Evolutionary conservation across 2,329 filamentous ascomycete species (phyloP).

Genomic region (Colletotrichum shisoi): DNA sequence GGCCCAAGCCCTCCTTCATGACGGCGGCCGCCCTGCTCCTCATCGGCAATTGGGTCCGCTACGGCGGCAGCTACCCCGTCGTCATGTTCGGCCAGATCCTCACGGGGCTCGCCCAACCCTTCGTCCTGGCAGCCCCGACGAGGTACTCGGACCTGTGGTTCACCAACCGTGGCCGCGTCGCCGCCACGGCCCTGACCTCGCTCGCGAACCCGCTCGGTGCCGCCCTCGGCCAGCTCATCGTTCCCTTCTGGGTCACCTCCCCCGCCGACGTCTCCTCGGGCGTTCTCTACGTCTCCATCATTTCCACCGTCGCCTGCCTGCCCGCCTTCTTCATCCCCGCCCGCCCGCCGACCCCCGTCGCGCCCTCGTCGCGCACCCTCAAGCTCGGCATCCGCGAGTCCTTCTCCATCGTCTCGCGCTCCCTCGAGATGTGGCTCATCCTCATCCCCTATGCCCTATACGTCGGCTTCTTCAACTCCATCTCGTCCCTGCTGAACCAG

Average conservation of each 20-base stretch:
- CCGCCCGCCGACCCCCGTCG: slow-evolving; percentile 77
- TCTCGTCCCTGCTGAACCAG: slow-evolving; percentile 88
- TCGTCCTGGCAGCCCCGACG: slow-evolving; percentile 87
- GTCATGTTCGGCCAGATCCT: slow-evolving; percentile 93
- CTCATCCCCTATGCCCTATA: slow-evolving; percentile 83
- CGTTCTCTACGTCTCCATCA: slow-evolving; percentile 84
- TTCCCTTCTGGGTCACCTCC: slow-evolving; percentile 75
- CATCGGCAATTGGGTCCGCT: slow-evolving; percentile 90
- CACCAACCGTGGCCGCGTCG: slow-evolving; percentile 80
- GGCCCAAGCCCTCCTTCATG: slow-evolving; percentile 80
- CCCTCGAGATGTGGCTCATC: slow-evolving; percentile 80
- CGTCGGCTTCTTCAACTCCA: slow-evolving; percentile 92
- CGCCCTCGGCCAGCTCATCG: slow-evolving; percentile 85
- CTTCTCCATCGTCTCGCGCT: slow-evolving; percentile 62
- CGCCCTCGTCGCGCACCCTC: slow-evolving; percentile 68
- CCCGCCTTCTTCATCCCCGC: slow-evolving; percentile 84
- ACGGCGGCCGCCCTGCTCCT: slow-evolving; percentile 76
- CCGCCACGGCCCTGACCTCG: slow-evolving; percentile 84
- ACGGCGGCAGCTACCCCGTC: slow-evolving; percentile 76
- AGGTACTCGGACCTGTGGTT: slow-evolving; percentile 96
- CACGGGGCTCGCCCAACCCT: slow-evolving; percentile 88
- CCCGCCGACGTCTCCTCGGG: slow-evolving; percentile 75
- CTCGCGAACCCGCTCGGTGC: slow-evolving; percentile 91
- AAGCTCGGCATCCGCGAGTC: slow-evolving; percentile 64
- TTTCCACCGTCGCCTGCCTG: slow-evolving; percentile 71